Evolutionary conservation across 176 grass and related monocot species (phyloP).

Genomic region (Hsuehochloa calcarea): DNA sequence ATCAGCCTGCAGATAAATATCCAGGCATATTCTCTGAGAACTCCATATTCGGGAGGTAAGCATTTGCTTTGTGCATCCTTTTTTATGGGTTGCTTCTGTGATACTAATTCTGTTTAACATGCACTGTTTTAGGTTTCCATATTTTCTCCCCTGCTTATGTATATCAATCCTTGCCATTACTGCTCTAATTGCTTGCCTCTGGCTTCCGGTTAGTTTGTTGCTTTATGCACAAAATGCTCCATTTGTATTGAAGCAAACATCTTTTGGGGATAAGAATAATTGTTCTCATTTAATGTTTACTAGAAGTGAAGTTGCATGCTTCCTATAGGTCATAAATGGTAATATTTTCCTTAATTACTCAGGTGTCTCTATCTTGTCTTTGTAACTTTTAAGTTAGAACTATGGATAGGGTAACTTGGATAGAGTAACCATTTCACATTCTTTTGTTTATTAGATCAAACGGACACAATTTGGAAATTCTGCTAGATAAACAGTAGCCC

Average conservation of each 20-base stretch:
- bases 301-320: not conserved
- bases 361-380: too few species aligned
- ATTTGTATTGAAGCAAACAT: conserved; percentile 24
- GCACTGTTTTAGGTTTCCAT: conserved; percentile 67
- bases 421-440: not conserved
- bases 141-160: conserved; percentile 41
- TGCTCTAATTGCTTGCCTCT: conserved; percentile 51
- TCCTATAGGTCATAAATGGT: not conserved
- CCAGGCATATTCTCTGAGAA: conserved; percentile 54
- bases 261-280: not conserved
- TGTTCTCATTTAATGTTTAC: not conserved
- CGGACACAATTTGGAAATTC: not conserved
- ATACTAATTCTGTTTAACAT: conserved; percentile 16
- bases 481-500: not conserved
- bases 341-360: not conserved
- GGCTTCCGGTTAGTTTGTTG: conserved; percentile 58
- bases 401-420: not conserved
- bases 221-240: not conserved
- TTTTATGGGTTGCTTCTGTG: not conserved
- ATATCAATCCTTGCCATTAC: conserved; percentile 18
- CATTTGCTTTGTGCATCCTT: conserved; percentile 6
- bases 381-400: too few species aligned
- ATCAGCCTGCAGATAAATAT: conserved; percentile 69
- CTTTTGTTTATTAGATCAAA: conserved; percentile 9
- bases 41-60: conserved; percentile 66